Base-by-base conservation (phyloP, 495 filamentous ascomycete genomes). In the Xylaria curta region DNA sequence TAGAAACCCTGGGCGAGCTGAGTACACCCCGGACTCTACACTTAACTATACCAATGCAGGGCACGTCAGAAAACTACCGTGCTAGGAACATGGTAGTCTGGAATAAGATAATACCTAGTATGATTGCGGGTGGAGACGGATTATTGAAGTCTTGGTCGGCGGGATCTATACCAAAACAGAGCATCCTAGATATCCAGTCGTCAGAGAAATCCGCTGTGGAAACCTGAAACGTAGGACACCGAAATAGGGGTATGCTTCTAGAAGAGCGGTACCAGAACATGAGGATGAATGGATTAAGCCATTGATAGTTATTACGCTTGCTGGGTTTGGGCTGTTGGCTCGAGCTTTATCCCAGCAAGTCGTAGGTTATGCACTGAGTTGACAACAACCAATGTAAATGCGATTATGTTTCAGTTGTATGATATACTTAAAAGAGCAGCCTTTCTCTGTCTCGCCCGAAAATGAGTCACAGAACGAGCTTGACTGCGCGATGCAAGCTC, bases 11-110 rank as follows among this genome's bases (percentile, higher is more conserved):
- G 24, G 63, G 46, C 46, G 17, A 66, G 63, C 63, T 66, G 63
- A 66, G 63, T 17, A 66, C 28, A 66, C 44, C 63, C 63, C 31
- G 63, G 63, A 46, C 44, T 66, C 12, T 44, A 38, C 36, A 38
- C 36, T 38, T 38, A 36, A 67, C 49, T 31, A 19, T 26, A 5
- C 19, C 49, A 56, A 67, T 56, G 36, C 65, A 67, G 47, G 64
- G 21, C 17, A 33, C 33, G 15, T 44, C 21, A 36, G 31, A 36
- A 33, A 36, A 60, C 5, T 40, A 60, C 28, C 33, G 33, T 56
- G 38, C 33, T 21, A 60, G 33, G 58, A 21, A 38, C 33, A 59
- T 36, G 31, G 54, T 33, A 58, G 26, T 58, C 26, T 19, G 28
- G 4, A 56, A 33, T 58, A 53, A 53, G 49, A 53, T 12, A 33